These are phyloP conservation scores for Lagenidium sp. DNA, from an alignment of 352 stramenopile species.

Conservation along the genomic window DNA sequence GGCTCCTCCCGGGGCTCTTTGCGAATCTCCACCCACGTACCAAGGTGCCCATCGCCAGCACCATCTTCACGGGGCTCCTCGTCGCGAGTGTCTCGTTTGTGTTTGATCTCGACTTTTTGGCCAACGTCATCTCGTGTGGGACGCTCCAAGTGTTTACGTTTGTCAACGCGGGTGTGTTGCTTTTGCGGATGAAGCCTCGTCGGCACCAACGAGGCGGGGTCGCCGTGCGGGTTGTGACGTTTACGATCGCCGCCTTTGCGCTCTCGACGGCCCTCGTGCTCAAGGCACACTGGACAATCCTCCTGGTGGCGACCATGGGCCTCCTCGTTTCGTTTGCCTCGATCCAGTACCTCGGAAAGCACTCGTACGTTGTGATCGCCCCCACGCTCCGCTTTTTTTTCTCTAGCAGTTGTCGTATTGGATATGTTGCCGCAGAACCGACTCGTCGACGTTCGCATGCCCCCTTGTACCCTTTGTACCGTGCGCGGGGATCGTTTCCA, in stretches of 20 bases:
- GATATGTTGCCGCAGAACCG: constrained; percentile 47
- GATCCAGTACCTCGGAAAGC: constrained; percentile 49
- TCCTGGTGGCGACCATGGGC: constrained; percentile 21
- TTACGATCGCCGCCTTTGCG: constrained; percentile 45
- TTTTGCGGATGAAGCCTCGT: constrained; percentile 58
- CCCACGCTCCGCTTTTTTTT: neutral
- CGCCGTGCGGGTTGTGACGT: constrained; percentile 39
- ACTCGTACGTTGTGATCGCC: constrained; percentile 21
- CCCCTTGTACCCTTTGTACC: constrained; percentile 28
- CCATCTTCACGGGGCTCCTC: constrained; percentile 83
- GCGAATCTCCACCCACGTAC: constrained; percentile 48
- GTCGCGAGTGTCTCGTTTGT: constrained; percentile 78
- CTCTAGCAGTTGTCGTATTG: constrained; percentile 25
- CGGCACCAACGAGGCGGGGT: constrained; percentile 23
- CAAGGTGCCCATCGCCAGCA: constrained; percentile 67
- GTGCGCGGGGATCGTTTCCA: constrained; percentile 24
- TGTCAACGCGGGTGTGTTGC: constrained; percentile 86
- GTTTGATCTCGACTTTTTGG: constrained; percentile 87
- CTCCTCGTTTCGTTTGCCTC: constrained; percentile 32
- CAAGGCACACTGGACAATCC: constrained; percentile 40
- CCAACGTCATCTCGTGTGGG: constrained; percentile 89
- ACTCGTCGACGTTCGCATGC: constrained; percentile 19
- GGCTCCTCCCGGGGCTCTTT: constrained; percentile 57
- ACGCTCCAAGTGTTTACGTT: constrained; percentile 92
- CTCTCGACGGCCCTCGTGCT: constrained; percentile 64